A percentile compares a stretch with the other conserved stretches of the same genome.
These are phyloP conservation scores for Neonectria neomacrospora DNA, from an alignment of 2,329 filamentous ascomycete species.

Conservation along the genomic window DNA sequence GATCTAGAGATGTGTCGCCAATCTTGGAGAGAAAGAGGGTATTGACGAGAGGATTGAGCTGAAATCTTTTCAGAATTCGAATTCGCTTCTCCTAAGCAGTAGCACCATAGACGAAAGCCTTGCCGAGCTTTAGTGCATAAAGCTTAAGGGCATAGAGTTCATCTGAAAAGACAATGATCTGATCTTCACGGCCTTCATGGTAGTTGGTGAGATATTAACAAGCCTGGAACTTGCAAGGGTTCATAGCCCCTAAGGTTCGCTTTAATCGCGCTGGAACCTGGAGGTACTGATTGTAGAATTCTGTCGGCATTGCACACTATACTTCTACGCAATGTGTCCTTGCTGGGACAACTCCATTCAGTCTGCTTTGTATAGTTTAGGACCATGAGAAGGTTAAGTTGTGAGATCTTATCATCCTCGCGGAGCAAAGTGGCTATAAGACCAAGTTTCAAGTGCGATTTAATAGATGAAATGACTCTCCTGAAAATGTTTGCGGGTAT, in stretches of 20 bases:
- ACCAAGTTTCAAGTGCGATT: slow-evolving; percentile 89
- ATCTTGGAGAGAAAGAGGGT: slow-evolving; percentile 96
- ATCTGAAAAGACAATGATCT: slow-evolving; percentile 96
- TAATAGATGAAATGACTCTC: slow-evolving; percentile 86
- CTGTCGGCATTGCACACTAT: slow-evolving; percentile 95
- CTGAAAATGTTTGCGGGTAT: slow-evolving; percentile 92
- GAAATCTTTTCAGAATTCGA: slow-evolving; percentile 88
- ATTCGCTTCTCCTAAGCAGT: slow-evolving; percentile 85
- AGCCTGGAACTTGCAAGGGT: slow-evolving; percentile 91
- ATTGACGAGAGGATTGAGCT: slow-evolving; percentile 85
- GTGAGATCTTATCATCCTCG: slow-evolving; percentile 94
- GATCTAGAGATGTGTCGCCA: slow-evolving; percentile 90
- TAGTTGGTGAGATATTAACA: slow-evolving; percentile 95
- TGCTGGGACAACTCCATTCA: slow-evolving; percentile 96
- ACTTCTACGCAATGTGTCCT: slow-evolving; percentile 93
- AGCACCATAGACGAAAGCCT: slow-evolving; percentile 87
- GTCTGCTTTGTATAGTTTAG: slow-evolving; percentile 93
- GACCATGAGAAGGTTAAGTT: slow-evolving; percentile 95
- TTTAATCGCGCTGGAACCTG: slow-evolving; percentile 59
- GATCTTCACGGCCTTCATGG: slow-evolving; percentile 90
- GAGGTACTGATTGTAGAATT: slow-evolving; percentile 92
- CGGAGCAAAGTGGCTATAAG: slow-evolving; percentile 88
- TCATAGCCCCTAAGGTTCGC: slow-evolving; percentile 81
- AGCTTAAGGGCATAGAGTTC: slow-evolving; percentile 88
- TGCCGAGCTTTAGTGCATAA: slow-evolving; percentile 82